Evolutionary conservation across 106 monocot species (phyloP).

Genomic region (Dioscorea zingiberensis): DNA sequence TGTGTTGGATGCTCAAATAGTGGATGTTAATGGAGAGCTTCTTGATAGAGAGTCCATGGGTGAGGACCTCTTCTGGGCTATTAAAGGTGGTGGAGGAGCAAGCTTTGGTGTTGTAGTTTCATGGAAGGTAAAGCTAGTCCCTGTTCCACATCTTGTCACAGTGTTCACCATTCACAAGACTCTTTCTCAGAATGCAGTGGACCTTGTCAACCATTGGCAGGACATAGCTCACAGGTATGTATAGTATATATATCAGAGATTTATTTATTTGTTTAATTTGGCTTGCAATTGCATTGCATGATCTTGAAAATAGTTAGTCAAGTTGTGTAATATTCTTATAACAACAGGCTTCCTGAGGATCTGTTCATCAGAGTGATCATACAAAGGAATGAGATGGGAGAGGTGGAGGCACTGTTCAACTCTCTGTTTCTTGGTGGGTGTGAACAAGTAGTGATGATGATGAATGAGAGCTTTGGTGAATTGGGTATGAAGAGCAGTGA

Average conservation of each 20-base stretch:
- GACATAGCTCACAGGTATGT: not conserved
- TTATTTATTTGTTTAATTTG: no score
- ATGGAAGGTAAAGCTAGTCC: not conserved
- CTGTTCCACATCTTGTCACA: not conserved
- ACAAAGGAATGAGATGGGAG: not conserved
- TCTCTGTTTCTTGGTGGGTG: not conserved
- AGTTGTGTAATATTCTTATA: no score
- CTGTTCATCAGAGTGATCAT: not conserved
- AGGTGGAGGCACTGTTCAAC: slow-evolving; percentile 1
- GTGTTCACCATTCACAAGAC: not conserved
- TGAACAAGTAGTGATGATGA: not conserved
- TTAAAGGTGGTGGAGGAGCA: slow-evolving; percentile 1
- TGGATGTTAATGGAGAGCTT: not conserved
- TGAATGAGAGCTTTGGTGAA: not conserved
- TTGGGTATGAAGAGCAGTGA: not conserved
- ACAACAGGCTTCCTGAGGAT: not conserved
- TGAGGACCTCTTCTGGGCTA: not conserved
- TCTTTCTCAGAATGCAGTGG: not conserved
- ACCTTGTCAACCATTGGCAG: not conserved
- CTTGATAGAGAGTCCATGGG: slow-evolving; percentile 1
- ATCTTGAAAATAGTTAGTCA: no score
- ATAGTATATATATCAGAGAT: no score
- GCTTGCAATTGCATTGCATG: no score
- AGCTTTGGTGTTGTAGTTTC: not conserved
- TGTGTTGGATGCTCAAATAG: not conserved